phyloP scores from a whole-genome alignment of 1,284 basidiomycete species.

The Sutorius eximius region DNA sequence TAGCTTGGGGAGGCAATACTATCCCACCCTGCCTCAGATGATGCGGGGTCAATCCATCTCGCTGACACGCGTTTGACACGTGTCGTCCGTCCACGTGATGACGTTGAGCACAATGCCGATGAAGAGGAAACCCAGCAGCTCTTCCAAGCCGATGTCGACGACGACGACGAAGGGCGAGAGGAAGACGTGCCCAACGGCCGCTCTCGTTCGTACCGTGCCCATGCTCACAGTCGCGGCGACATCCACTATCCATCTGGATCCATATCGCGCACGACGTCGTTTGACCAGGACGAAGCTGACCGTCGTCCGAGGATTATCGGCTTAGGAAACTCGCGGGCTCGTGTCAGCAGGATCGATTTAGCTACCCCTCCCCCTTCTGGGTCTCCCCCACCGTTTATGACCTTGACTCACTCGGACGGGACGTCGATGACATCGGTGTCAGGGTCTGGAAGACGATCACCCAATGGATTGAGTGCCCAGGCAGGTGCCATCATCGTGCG shows the following conservation, averaged over 20 bases:
- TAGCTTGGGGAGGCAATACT: conserved; percentile 75
- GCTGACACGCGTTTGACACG: conserved; percentile 39
- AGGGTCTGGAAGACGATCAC: conserved; percentile 13
- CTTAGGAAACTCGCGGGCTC: conserved; percentile 19
- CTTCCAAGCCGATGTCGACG: conserved; percentile 20
- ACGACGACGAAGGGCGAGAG: conserved; percentile 10
- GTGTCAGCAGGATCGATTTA: conserved; percentile 25
- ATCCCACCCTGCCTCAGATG: conserved; percentile 47
- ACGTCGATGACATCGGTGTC: conserved; percentile 5
- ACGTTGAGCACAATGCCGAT: conserved; percentile 28
- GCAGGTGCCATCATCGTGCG: conserved; percentile 87
- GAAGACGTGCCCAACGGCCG: background rate
- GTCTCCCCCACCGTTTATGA: conserved; percentile 1
- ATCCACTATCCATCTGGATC: background rate
- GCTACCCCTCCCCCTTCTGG: background rate
- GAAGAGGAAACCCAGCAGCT: conserved; percentile 24
- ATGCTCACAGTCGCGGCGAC: background rate
- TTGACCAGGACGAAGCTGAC: conserved; percentile 10
- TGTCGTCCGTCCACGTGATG: conserved; percentile 19
- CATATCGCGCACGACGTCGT: conserved; percentile 2
- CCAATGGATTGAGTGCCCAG: conserved; percentile 61
- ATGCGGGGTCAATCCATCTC: conserved; percentile 47
- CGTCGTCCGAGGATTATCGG: conserved; percentile 7
- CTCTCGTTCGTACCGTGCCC: background rate
- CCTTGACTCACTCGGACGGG: conserved; percentile 3